Evolutionary conservation across 2,329 filamentous ascomycete genomes (phyloP).

Genomic region (Domatiomyces catenatus): DNA sequence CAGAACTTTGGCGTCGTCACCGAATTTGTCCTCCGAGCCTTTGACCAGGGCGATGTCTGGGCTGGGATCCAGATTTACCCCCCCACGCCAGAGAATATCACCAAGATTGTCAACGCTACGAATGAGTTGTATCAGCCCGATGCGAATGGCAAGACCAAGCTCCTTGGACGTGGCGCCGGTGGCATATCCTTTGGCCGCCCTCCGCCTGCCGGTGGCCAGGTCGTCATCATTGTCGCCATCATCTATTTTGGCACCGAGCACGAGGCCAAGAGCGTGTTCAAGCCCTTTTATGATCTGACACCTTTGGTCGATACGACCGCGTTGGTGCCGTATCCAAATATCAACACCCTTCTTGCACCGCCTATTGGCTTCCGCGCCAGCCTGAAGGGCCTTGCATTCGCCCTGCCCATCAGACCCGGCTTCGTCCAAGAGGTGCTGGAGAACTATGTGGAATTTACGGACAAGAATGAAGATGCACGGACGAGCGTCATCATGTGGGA

Average conservation of each 20-base stretch:
- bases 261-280: conserved; percentile 24
- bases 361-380: conserved; percentile 26
- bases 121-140: conserved; percentile 15
- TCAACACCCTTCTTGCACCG: conserved; percentile 27
- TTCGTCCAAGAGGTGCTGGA: conserved; percentile 22
- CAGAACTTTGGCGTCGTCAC: conserved; percentile 28
- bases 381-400: conserved; percentile 32
- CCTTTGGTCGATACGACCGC: conserved; percentile 25
- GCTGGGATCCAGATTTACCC: conserved; percentile 20
- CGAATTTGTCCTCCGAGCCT: conserved; percentile 27
- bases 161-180: conserved; percentile 10
- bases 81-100: conserved; percentile 16
- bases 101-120: conserved; percentile 16
- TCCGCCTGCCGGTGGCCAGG: conserved; percentile 19
- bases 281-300: conserved; percentile 24
- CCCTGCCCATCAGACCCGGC: conserved; percentile 25
- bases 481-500: conserved; percentile 28
- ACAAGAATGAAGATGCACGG: conserved; percentile 18
- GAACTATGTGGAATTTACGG: conserved; percentile 20
- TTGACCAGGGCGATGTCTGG: conserved; percentile 23
- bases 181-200: conserved; percentile 20
- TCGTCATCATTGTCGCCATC: conserved; percentile 19
- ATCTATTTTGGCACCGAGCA: conserved; percentile 26
- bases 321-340: conserved; percentile 28
- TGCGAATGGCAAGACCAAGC: conserved; percentile 13